These are phyloP conservation scores for Penicillium cinerascens DNA, from an alignment of 495 filamentous ascomycete species.

Conservation along the genomic window DNA sequence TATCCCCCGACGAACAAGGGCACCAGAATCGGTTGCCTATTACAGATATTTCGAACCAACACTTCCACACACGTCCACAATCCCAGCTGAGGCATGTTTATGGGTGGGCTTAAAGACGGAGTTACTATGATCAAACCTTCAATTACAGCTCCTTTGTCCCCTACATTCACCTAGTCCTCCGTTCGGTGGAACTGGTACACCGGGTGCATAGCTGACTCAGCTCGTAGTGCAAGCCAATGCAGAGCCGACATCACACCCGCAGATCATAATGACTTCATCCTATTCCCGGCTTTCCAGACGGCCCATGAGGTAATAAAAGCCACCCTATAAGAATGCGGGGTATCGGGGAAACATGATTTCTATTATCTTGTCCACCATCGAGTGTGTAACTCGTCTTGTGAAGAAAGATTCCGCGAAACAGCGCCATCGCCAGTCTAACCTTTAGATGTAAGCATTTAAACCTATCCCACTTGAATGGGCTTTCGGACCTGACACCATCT, in stretches of 20 bases:
- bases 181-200: no score
- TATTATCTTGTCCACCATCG: conserved; percentile 7
- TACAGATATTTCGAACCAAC: no score
- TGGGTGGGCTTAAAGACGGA: no score
- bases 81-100: no score
- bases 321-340: background rate
- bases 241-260: background rate
- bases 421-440: background rate
- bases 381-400: conserved; percentile 5
- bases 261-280: conserved; percentile 25
- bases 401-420: conserved; percentile 6
- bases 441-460: background rate
- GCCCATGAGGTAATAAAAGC: conserved; percentile 2
- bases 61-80: no score
- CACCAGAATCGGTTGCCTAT: no score
- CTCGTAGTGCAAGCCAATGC: background rate
- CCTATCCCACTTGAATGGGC: background rate
- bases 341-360: conserved; percentile 2
- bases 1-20: no score
- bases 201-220: background rate
- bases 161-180: no score
- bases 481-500: background rate
- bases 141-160: no score
- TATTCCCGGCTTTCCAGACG: background rate
- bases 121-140: no score